These are phyloP conservation scores for Clitoria ternatea DNA, from an alignment of 306 rosid genomes.

Conservation along the genomic window DNA sequence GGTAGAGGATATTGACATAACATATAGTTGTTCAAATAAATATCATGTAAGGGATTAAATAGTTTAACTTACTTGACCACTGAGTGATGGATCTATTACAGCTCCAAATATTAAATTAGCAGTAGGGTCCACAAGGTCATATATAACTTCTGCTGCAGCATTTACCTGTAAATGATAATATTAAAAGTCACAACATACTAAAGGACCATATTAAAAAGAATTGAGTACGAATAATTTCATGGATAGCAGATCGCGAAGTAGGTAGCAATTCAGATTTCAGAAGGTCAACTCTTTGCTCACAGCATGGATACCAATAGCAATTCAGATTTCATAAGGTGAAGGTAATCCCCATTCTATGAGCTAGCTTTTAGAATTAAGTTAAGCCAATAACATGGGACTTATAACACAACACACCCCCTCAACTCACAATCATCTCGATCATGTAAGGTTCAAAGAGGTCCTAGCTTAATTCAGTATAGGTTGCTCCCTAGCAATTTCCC, in stretches of 20 bases:
- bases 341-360: too few relatives aligned
- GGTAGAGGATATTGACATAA: slow-evolving; percentile 3
- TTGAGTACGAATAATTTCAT: neutral
- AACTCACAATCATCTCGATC: slow-evolving; percentile 6
- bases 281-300: slow-evolving; percentile 8
- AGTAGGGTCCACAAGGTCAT: slow-evolving; percentile 97
- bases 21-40: slow-evolving; percentile 6
- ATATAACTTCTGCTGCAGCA: slow-evolving; percentile 99
- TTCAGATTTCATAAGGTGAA: too few relatives aligned
- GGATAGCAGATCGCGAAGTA: slow-evolving; percentile 12
- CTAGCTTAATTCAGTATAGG: neutral
- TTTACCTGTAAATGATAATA: slow-evolving; percentile 62
- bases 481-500: neutral
- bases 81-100: slow-evolving; percentile 93
- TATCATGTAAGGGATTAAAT: neutral
- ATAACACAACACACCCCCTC: too few relatives aligned
- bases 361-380: too few relatives aligned
- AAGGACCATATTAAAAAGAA: slow-evolving; percentile 16
- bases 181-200: slow-evolving; percentile 16
- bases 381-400: too few relatives aligned
- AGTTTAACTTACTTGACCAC: slow-evolving; percentile 83
- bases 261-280: neutral
- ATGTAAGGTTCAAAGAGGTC: neutral
- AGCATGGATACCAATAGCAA: neutral
- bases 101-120: slow-evolving; percentile 98